These are phyloP conservation scores for Alloascoidea hylecoeti DNA, from an alignment of 805 yeast species.

Conservation along the genomic window DNA sequence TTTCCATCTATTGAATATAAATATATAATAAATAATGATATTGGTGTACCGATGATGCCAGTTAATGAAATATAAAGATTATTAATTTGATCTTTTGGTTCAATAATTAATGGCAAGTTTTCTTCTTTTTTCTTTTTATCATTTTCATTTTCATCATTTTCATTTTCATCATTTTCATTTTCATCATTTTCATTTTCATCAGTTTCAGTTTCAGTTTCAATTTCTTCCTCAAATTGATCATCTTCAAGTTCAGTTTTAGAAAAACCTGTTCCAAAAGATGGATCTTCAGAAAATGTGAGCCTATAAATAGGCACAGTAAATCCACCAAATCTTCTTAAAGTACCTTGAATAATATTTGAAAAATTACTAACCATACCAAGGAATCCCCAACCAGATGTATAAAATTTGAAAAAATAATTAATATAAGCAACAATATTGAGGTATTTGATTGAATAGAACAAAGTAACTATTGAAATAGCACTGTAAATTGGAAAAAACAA, in stretches of 20 bases:
- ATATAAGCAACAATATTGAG: constrained; percentile 19
- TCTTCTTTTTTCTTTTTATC: constrained; percentile 6
- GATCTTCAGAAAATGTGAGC: constrained; percentile 4
- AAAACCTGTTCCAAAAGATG: too few relatives aligned
- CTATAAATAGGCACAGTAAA: constrained; percentile 5
- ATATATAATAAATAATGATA: constrained; percentile 9
- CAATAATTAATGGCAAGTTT: constrained; percentile 7
- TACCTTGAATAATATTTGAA: constrained; percentile 6
- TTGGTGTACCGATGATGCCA: constrained; percentile 13
- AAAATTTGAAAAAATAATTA: constrained; percentile 18
- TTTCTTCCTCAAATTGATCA: constrained; percentile 23
- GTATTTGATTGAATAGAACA: constrained; percentile 23
- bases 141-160: constrained; percentile 4
- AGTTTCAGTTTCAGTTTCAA: constrained; percentile 23
- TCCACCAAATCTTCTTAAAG: constrained; percentile 5
- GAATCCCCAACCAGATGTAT: too few relatives aligned
- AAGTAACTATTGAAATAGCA: constrained; percentile 20
- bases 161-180: constrained; percentile 10
- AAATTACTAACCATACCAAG: constrained; percentile 18
- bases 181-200: constrained; percentile 51
- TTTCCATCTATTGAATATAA: constrained; percentile 14
- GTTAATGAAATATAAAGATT: constrained; percentile 21
- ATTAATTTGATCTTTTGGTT: constrained; percentile 17
- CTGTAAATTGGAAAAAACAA: constrained; percentile 29
- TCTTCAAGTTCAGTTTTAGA: constrained; percentile 1